Percentiles rank a stretch among this genome's conserved stretches.
These are phyloP conservation scores for Fagopyrum esculentum DNA, from an alignment of 148 eudicot genomes.

Conservation along the genomic window DNA sequence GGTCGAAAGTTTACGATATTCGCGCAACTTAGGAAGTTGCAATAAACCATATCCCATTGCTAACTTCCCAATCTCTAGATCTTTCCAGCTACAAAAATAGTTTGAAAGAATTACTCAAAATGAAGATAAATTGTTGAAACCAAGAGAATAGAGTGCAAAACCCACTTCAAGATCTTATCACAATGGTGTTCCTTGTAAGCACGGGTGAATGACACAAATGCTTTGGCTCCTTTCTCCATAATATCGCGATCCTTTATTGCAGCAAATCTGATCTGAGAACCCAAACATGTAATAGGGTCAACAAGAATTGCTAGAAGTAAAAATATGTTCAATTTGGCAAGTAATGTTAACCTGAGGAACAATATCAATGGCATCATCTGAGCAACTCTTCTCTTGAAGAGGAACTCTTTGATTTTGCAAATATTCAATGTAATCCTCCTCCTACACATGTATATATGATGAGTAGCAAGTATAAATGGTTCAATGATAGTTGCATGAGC, in stretches of 20 bases:
- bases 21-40: no score
- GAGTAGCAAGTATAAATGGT: not conserved
- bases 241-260: constrained; percentile 83
- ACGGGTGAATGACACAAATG: constrained; percentile 77
- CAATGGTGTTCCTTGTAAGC: constrained; percentile 95
- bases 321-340: not conserved
- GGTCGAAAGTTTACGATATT: no score
- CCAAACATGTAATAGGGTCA: constrained; percentile 1
- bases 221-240: constrained; percentile 84
- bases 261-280: constrained; percentile 61
- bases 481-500: not conserved
- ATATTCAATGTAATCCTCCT: constrained; percentile 79
- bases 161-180: constrained; percentile 67
- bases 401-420: constrained; percentile 55
- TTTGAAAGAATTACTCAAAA: not conserved
- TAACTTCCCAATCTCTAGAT: not conserved
- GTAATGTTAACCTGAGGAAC: constrained; percentile 50
- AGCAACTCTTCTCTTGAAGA: constrained; percentile 55
- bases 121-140: not conserved
- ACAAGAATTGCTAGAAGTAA: not conserved
- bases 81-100: constrained; percentile 53
- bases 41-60: no score
- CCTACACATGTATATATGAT: constrained; percentile 29
- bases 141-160: not conserved
- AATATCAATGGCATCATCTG: constrained; percentile 49